Percentiles rank a stretch among this genome's conserved stretches.
Conservation (phyloP, 768 basidiomycete species). For the Naematelia aurantialba region DNA sequence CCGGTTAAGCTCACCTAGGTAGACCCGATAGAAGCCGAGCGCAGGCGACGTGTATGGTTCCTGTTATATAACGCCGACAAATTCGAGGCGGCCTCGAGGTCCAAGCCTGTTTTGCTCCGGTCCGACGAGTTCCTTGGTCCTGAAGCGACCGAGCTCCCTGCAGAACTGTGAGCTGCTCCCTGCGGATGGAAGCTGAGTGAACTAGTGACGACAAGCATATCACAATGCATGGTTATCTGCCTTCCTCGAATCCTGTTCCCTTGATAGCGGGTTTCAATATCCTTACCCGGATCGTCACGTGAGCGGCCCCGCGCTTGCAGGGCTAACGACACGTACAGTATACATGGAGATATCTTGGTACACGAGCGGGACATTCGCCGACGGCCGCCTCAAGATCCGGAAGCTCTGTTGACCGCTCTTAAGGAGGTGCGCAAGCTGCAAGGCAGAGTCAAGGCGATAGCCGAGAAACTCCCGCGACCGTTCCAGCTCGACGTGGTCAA, state of each 20-base stretch:
- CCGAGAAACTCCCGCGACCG: conserved; percentile 19
- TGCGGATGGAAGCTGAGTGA: background rate
- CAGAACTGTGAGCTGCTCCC: conserved; percentile 21
- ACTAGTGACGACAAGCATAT: conserved; percentile 29
- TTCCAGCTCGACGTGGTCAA: conserved; percentile 22
- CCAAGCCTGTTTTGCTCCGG: conserved; percentile 24
- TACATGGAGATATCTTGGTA: conserved; percentile 27
- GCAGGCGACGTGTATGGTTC: conserved; percentile 26
- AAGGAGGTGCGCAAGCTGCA: conserved; percentile 21
- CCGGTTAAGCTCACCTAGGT: background rate
- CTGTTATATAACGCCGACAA: conserved; percentile 34
- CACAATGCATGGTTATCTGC: conserved; percentile 20
- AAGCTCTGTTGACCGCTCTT: conserved; percentile 17
- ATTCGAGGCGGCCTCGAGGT: conserved; percentile 21
- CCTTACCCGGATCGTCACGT: conserved; percentile 22
- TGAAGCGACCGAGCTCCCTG: conserved; percentile 22
- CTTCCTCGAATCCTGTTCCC: conserved; percentile 15
- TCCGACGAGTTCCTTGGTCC: conserved; percentile 33
- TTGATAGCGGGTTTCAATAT: conserved; percentile 29
- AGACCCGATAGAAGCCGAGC: conserved; percentile 32
- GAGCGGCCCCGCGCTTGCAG: conserved; percentile 1
- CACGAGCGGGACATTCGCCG: conserved; percentile 28
- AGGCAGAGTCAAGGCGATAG: conserved; percentile 17
- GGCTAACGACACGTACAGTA: conserved; percentile 5
- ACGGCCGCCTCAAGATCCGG: conserved; percentile 22